Conservation (phyloP, 805 yeast genomes). For the Teunomyces kruisii region DNA sequence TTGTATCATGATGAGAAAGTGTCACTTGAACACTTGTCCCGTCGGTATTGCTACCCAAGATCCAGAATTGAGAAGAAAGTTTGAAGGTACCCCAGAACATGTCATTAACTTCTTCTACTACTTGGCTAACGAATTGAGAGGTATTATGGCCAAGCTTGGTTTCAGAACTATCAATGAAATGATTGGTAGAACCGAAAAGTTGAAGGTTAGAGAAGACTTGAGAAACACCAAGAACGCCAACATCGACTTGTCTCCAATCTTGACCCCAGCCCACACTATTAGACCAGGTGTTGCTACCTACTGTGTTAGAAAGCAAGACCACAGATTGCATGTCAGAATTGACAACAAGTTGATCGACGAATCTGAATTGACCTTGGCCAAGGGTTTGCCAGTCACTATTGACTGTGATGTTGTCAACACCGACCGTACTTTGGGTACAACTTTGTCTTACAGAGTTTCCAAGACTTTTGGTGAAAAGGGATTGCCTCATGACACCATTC, state of each 20-base stretch:
- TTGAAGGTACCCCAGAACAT: constrained; percentile 96
- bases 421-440: constrained; percentile 94
- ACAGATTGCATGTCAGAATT: constrained; percentile 84
- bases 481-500: constrained; percentile 93
- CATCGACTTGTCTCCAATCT: constrained; percentile 86
- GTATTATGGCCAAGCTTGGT: constrained; percentile 91
- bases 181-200: constrained; percentile 96
- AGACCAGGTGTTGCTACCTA: constrained; percentile 97
- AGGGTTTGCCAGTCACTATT: constrained; percentile 93
- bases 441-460: constrained; percentile 90
- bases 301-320: constrained; percentile 91
- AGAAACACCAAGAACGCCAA: constrained; percentile 88
- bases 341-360: constrained; percentile 96
- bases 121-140: constrained; percentile 87
- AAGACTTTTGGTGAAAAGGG: constrained; percentile 92
- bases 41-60: constrained; percentile 99
- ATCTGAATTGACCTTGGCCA: constrained; percentile 90
- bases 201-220: constrained; percentile 78
- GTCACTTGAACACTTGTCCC: constrained; percentile 93
- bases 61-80: constrained; percentile 87
- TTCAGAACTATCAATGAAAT: constrained; percentile 95
- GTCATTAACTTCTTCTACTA: constrained; percentile 97
- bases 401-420: constrained; percentile 93
- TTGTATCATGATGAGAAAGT: constrained; percentile 93
- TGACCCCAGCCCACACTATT: constrained; percentile 94